Evolutionary conservation across 257 asterid genomes (phyloP).

Genomic region (Schizonepeta tenuifolia): DNA sequence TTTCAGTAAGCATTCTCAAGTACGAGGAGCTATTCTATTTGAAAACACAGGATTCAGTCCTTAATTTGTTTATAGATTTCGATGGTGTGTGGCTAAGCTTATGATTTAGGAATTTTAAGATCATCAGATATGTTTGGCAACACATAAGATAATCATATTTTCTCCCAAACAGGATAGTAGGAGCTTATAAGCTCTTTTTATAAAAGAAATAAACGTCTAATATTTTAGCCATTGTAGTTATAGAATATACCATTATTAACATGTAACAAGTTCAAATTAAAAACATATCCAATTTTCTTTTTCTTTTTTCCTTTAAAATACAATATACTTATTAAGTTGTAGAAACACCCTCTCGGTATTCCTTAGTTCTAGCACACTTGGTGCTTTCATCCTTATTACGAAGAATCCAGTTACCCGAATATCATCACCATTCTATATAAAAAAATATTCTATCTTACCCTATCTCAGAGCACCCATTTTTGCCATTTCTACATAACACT

Average conservation of each 20-base stretch:
- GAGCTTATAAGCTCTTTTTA: neutral
- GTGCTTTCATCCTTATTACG: conserved; percentile 8
- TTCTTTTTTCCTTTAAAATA: too few species aligned
- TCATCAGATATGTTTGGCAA: neutral
- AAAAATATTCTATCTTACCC: conserved; percentile 1
- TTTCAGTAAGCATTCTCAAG: conserved; percentile 12
- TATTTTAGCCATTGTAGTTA: neutral
- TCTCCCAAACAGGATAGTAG: neutral
- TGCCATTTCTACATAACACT: neutral
- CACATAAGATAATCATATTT: neutral
- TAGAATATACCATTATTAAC: neutral
- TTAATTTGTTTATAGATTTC: neutral
- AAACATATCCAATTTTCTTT: neutral
- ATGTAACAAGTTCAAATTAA: neutral
- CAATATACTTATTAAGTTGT: neutral
- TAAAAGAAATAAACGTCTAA: neutral
- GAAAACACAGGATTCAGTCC: neutral
- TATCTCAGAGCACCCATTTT: neutral
- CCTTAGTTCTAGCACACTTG: conserved; percentile 14
- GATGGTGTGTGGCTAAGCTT: neutral
- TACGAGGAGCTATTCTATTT: neutral
- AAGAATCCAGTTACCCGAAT: conserved; percentile 12
- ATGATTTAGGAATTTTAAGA: neutral
- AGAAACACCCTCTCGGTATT: neutral
- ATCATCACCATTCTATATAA: neutral